These are phyloP conservation scores for Cocos nucifera DNA, from an alignment of 176 grass and related monocot genomes.

Conservation along the genomic window DNA sequence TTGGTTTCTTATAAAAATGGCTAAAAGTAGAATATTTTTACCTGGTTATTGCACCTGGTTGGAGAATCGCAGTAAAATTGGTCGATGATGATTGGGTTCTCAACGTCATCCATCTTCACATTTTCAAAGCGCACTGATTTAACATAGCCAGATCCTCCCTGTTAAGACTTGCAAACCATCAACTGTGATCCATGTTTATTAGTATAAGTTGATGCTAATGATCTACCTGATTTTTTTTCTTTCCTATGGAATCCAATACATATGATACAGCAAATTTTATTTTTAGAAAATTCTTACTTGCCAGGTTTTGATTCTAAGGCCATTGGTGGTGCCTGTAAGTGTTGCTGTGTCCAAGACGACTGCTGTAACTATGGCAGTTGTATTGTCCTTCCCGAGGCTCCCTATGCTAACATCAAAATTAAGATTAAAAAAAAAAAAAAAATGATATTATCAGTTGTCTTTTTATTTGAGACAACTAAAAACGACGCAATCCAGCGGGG, in stretches of 20 bases:
- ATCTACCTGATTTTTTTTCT: too few species aligned
- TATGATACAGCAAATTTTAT: not conserved
- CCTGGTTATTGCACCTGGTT: conserved; percentile 38
- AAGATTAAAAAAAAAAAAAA: not conserved
- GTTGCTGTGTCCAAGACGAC: conserved; percentile 51
- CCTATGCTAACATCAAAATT: conserved; percentile 51
- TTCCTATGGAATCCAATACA: too few species aligned
- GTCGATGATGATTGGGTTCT: conserved; percentile 90
- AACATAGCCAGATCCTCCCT: conserved; percentile 66
- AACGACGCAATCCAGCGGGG: too few species aligned
- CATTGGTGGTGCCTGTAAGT: conserved; percentile 50
- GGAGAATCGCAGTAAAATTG: conserved; percentile 86
- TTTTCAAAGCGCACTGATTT: conserved; percentile 51
- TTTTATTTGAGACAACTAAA: too few species aligned
- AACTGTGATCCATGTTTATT: too few species aligned
- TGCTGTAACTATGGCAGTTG: conserved; percentile 41
- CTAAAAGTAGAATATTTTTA: not conserved
- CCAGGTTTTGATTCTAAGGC: conserved; percentile 91
- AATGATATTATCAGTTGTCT: too few species aligned
- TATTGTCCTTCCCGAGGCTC: conserved; percentile 63
- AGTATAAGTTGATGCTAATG: too few species aligned
- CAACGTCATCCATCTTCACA: conserved; percentile 47
- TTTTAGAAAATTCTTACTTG: conserved; percentile 25
- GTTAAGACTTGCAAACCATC: not conserved
- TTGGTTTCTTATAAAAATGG: not conserved